Conservation (phyloP, 495 filamentous ascomycete species). For the Rhypophila decipiens region DNA sequence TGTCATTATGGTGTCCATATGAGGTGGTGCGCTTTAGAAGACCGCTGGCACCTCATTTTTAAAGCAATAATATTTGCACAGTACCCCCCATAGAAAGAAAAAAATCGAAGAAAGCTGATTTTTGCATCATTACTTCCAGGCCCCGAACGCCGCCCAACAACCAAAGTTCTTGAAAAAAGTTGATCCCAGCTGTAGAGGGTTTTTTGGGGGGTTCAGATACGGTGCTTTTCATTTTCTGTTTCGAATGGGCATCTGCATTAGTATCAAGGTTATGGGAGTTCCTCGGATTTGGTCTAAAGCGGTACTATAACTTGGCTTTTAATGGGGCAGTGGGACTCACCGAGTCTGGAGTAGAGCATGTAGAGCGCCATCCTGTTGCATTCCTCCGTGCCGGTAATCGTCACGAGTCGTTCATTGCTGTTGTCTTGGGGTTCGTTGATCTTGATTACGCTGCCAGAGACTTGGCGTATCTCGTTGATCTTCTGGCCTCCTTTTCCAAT, state of each 20-base stretch:
- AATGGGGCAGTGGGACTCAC: slow-evolving; percentile 53
- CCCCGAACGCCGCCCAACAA: too few relatives aligned
- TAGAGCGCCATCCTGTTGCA: slow-evolving; percentile 99
- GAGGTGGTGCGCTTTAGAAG: too few relatives aligned
- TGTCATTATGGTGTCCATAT: too few relatives aligned
- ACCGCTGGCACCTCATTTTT: too few relatives aligned
- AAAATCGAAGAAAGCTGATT: too few relatives aligned
- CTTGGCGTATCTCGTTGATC: slow-evolving; percentile 97
- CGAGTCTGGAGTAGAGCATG: slow-evolving; percentile 95
- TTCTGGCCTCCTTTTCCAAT: slow-evolving; percentile 98
- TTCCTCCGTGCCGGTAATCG: slow-evolving; percentile 94
- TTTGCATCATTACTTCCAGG: too few relatives aligned
- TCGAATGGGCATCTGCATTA: slow-evolving; percentile 14
- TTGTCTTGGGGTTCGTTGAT: slow-evolving; percentile 99
- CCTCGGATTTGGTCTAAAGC: neutral
- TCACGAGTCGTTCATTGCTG: slow-evolving; percentile 95
- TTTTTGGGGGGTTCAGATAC: slow-evolving; percentile 30
- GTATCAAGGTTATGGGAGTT: slow-evolving; percentile 2
- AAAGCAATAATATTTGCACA: too few relatives aligned
- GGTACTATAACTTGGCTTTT: too few relatives aligned
- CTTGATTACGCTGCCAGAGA: slow-evolving; percentile 98
- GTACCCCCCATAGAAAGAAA: too few relatives aligned
- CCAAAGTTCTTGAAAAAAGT: too few relatives aligned
- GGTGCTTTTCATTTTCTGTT: slow-evolving; percentile 81
- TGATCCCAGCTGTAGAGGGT: too few relatives aligned